Conservation (phyloP, 2,329 filamentous ascomycete species). For the Beauveria varroae region DNA sequence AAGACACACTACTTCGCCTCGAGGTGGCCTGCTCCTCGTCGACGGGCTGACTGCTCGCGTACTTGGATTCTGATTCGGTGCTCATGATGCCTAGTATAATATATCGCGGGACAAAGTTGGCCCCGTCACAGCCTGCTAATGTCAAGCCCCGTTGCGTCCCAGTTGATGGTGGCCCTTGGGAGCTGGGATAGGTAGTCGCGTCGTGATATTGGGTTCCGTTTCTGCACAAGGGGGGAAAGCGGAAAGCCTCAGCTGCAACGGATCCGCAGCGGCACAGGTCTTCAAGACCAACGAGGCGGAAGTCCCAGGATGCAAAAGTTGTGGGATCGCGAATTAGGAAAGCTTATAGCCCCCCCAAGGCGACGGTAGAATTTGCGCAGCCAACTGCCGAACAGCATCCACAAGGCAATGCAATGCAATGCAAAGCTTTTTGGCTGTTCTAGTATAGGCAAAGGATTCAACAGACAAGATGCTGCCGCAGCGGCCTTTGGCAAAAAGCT, state of each 20-base stretch:
- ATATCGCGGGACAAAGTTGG: neutral
- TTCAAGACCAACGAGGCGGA: neutral
- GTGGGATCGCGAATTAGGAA: neutral
- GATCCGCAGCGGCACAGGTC: no score
- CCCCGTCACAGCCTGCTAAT: neutral
- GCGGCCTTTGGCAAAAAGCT: neutral
- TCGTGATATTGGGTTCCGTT: no score
- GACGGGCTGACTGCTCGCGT: neutral
- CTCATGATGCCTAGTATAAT: neutral
- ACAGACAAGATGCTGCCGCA: neutral
- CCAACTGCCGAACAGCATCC: neutral
- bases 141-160: no score
- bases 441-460: neutral
- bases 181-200: no score
- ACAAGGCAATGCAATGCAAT: neutral
- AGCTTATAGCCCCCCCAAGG: neutral
- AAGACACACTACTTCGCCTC: neutral
- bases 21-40: slow-evolving; percentile 6
- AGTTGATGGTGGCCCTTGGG: neutral
- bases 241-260: no score
- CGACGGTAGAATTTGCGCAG: neutral
- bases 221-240: no score
- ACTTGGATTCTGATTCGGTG: neutral
- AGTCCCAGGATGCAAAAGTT: neutral
- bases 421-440: neutral